phyloP scores from a whole-genome alignment of 2,329 filamentous ascomycete species.

The Dothidotthia symphoricarpi region DNA sequence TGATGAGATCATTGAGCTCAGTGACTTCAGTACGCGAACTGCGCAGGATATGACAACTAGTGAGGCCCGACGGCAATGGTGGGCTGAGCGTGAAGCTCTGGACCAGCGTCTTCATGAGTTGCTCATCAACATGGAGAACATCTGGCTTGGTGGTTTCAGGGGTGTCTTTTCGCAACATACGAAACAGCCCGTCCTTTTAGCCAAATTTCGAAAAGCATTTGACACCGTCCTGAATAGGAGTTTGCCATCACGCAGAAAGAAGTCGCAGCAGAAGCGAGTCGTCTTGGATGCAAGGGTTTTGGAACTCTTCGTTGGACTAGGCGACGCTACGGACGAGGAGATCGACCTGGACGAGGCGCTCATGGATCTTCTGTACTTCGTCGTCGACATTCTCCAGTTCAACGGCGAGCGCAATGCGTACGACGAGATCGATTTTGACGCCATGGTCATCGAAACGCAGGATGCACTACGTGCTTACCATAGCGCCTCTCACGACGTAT shows the following conservation, averaged over 20 bases:
- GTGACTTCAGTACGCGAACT: slow-evolving; percentile 80
- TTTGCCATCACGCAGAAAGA: slow-evolving; percentile 75
- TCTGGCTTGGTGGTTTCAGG: slow-evolving; percentile 93
- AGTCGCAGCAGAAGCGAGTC: slow-evolving; percentile 49
- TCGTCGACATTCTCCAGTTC: slow-evolving; percentile 94
- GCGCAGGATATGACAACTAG: slow-evolving; percentile 69
- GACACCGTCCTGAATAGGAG: slow-evolving; percentile 77
- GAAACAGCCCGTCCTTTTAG: slow-evolving; percentile 62
- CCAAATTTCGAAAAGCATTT: slow-evolving; percentile 74
- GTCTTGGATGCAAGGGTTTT: slow-evolving; percentile 67
- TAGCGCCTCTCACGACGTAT: slow-evolving; percentile 44
- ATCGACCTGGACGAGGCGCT: slow-evolving; percentile 81
- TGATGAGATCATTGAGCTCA: slow-evolving; percentile 73
- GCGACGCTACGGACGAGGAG: slow-evolving; percentile 65
- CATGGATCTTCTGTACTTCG: slow-evolving; percentile 92
- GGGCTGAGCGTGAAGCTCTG: slow-evolving; percentile 77
- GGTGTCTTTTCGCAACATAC: slow-evolving; percentile 83
- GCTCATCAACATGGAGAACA: slow-evolving; percentile 80
- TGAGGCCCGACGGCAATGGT: slow-evolving; percentile 81
- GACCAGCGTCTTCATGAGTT: slow-evolving; percentile 76
- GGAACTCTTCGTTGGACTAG: slow-evolving; percentile 84
- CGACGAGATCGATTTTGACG: slow-evolving; percentile 94
- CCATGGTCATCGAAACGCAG: slow-evolving; percentile 81
- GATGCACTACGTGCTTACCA: slow-evolving; percentile 83
- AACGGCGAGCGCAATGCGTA: slow-evolving; percentile 95